Conservation (phyloP, 2,329 filamentous ascomycete genomes). For the Uncinocarpus reesii region DNA sequence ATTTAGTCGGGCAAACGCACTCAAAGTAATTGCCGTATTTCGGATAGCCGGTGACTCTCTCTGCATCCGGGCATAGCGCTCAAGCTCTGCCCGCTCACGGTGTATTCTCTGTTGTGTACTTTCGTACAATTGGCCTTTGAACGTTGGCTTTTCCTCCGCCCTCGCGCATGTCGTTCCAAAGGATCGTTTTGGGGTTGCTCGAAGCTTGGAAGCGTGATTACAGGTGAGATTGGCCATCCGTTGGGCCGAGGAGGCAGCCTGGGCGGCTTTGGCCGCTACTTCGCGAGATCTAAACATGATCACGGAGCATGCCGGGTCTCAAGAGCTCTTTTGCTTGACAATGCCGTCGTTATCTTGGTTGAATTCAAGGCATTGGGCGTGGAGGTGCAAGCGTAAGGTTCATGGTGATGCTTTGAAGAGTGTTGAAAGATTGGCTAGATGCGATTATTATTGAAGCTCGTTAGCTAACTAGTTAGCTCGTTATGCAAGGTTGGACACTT, state of each 20-base stretch:
- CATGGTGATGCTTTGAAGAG: too few relatives aligned
- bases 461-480: too few relatives aligned
- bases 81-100: constrained; percentile 49
- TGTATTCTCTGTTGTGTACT: constrained; percentile 50
- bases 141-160: constrained; percentile 23
- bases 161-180: constrained; percentile 8
- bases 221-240: constrained; percentile 1
- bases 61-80: constrained; percentile 39
- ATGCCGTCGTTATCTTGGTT: too few relatives aligned
- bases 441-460: too few relatives aligned
- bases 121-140: constrained; percentile 53
- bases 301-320: not conserved
- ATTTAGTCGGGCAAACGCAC: constrained; percentile 22
- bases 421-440: too few relatives aligned
- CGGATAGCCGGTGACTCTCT: constrained; percentile 32
- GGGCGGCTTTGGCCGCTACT: constrained; percentile 10
- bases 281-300: constrained; percentile 15
- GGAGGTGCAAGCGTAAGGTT: too few relatives aligned
- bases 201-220: constrained; percentile 2
- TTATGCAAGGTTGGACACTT: too few relatives aligned
- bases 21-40: constrained; percentile 29
- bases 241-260: constrained; percentile 1
- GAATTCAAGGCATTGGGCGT: too few relatives aligned
- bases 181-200: not conserved
- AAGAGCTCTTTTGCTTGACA: not conserved